phyloP scores from a whole-genome alignment of 768 basidiomycete genomes.

The Pulveroboletus sp. region DNA sequence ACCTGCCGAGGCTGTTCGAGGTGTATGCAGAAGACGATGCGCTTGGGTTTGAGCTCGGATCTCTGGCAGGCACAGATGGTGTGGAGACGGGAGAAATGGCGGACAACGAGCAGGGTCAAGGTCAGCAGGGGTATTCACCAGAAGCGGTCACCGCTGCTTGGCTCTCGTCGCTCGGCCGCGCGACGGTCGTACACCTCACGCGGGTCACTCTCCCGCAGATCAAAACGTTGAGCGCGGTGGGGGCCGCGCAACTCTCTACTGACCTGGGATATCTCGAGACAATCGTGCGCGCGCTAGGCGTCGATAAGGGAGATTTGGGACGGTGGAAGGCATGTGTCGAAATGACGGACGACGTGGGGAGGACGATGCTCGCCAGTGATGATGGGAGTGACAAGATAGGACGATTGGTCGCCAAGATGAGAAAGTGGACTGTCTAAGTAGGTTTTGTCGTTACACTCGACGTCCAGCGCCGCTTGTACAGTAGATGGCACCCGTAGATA shows the following conservation, averaged over 20 bases:
- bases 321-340: constrained; percentile 72
- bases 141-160: constrained; percentile 86
- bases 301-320: constrained; percentile 76
- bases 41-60: constrained; percentile 80
- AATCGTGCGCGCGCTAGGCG: constrained; percentile 85
- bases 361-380: constrained; percentile 14
- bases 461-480: constrained; percentile 1
- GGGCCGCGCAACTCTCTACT: constrained; percentile 77
- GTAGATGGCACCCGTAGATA: constrained; percentile 5
- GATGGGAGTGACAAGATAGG: constrained; percentile 17
- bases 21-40: constrained; percentile 92
- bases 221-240: constrained; percentile 51
- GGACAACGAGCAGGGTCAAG: background rate
- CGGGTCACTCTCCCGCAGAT: constrained; percentile 67
- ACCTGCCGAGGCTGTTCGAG: constrained; percentile 90
- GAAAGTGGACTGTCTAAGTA: constrained; percentile 23
- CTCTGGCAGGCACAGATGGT: constrained; percentile 65
- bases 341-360: constrained; percentile 48
- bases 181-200: constrained; percentile 72
- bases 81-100: background rate
- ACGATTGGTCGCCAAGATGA: constrained; percentile 28
- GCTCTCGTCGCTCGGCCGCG: constrained; percentile 85
- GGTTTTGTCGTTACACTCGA: background rate
- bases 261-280: constrained; percentile 90
- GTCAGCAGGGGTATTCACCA: constrained; percentile 39